Conservation (phyloP, 1,284 basidiomycete genomes). For the Ganoderma leucocontextum region DNA sequence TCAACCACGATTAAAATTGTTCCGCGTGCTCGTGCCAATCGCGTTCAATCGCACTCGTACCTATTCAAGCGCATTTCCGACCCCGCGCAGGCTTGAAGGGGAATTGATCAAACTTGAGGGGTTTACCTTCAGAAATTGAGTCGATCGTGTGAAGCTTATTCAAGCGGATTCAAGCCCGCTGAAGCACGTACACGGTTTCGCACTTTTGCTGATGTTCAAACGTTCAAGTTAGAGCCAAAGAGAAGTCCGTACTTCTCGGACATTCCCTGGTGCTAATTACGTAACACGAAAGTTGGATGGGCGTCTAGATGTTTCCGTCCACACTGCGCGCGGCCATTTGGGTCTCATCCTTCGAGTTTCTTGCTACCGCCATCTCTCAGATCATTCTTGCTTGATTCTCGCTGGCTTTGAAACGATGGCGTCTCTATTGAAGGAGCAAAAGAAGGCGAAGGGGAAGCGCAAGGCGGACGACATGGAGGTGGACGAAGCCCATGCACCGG, state of each 20-base stretch:
- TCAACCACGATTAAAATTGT: no score
- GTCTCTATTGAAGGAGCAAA: conserved; percentile 70
- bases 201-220: no score
- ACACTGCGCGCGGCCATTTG: not conserved
- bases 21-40: no score
- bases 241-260: not conserved
- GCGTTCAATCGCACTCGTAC: no score
- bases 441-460: conserved; percentile 65
- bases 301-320: not conserved
- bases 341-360: not conserved
- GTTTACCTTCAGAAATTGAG: no score
- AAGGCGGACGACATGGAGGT: conserved; percentile 65
- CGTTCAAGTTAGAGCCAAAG: not conserved
- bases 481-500: conserved; percentile 49
- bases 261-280: not conserved
- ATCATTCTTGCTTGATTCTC: not conserved
- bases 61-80: no score
- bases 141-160: no score
- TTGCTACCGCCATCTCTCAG: not conserved
- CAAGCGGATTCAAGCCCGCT: no score
- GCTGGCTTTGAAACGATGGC: conserved; percentile 55
- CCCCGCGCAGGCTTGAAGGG: no score
- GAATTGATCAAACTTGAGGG: no score
- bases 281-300: not conserved
- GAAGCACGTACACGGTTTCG: no score